Conservation (phyloP, 2,329 filamentous ascomycete genomes). For the Ambrosiella xylebori region DNA sequence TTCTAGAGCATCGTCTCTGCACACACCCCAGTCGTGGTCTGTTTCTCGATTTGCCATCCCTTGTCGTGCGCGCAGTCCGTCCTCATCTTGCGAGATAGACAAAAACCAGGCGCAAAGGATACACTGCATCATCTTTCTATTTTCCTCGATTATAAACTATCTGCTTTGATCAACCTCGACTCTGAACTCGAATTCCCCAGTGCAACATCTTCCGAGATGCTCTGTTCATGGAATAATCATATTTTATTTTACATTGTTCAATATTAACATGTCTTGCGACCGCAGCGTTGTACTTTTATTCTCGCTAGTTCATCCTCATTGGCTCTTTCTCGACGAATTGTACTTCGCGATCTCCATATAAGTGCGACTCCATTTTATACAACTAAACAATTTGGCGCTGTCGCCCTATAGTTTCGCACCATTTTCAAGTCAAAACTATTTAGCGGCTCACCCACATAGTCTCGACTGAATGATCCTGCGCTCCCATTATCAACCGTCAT, state of each 20-base stretch:
- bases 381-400: background rate
- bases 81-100: background rate
- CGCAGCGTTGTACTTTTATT: background rate
- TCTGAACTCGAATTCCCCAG: background rate
- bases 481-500: conserved; percentile 2
- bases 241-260: background rate
- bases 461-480: conserved; percentile 9
- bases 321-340: background rate
- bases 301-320: background rate
- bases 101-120: background rate
- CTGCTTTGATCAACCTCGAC: background rate
- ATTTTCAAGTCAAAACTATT: conserved; percentile 2
- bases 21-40: background rate
- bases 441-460: conserved; percentile 2
- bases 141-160: background rate
- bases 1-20: background rate
- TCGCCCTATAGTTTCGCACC: conserved; percentile 9
- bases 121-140: background rate
- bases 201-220: background rate
- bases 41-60: background rate
- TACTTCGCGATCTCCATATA: conserved; percentile 6
- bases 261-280: background rate
- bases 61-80: background rate
- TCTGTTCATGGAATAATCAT: background rate
- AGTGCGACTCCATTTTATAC: background rate